Conservation (phyloP, 352 stramenopile genomes). For the Poterioochromonas sp. region DNA sequence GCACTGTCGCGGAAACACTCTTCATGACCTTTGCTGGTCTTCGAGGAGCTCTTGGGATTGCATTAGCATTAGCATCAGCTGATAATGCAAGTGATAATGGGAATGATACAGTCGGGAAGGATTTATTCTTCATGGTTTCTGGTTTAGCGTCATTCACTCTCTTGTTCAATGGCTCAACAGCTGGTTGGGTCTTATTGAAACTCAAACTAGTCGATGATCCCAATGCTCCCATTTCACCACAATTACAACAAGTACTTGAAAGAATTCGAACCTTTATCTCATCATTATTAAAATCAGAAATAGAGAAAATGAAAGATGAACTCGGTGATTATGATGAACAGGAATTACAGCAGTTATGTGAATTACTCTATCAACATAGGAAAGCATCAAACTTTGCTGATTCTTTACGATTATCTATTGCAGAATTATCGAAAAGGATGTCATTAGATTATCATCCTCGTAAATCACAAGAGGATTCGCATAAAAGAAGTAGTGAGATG, state of each 20-base stretch:
- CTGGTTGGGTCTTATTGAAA: neutral
- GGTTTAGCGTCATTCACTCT: conserved; percentile 51
- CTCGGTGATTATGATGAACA: neutral
- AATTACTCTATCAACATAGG: no score
- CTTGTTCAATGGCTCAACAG: conserved; percentile 49
- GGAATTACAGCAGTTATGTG: neutral
- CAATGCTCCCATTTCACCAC: neutral
- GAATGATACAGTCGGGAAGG: neutral
- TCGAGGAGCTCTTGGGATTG: conserved; percentile 36
- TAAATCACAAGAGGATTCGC: neutral
- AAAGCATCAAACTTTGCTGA: no score
- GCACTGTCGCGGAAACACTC: neutral
- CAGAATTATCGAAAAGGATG: no score
- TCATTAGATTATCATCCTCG: neutral
- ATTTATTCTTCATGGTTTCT: conserved; percentile 39
- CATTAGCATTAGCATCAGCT: conserved; percentile 34
- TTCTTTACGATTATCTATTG: no score
- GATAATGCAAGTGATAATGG: neutral
- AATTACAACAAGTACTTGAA: neutral
- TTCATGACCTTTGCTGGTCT: conserved; percentile 37
- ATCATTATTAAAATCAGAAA: neutral
- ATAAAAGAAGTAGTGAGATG: neutral
- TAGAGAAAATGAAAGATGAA: neutral
- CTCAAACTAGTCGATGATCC: neutral
- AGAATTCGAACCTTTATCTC: neutral